phyloP scores from a whole-genome alignment of 805 yeast species.

The Ogataea angusta region DNA sequence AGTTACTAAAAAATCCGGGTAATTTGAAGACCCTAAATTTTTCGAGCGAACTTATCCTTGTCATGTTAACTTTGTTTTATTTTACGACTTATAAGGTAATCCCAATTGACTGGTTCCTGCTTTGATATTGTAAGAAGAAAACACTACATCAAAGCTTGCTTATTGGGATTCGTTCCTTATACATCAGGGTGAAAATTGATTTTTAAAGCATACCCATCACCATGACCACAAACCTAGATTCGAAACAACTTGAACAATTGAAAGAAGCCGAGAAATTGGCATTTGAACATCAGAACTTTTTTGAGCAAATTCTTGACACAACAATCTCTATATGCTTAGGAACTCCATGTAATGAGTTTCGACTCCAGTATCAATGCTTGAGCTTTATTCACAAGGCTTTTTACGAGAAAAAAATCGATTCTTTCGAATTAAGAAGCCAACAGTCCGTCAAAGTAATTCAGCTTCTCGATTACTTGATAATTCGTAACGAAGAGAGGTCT shows the following conservation, averaged over 20 bases:
- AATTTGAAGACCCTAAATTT: no score
- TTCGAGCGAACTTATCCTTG: no score
- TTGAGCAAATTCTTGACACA: constrained; percentile 21
- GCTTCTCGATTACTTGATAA: constrained; percentile 22
- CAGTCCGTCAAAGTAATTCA: constrained; percentile 22
- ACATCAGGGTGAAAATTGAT: no score
- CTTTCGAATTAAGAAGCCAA: constrained; percentile 20
- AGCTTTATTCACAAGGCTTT: constrained; percentile 27
- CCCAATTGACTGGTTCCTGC: no score
- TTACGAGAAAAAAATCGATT: constrained; percentile 19
- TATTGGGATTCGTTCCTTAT: no score
- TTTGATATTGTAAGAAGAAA: no score
- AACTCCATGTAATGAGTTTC: constrained; percentile 13
- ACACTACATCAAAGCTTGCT: no score
- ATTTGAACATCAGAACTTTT: constrained; percentile 19
- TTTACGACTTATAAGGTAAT: no score
- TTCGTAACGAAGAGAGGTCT: constrained; percentile 18
- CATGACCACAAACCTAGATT: constrained; percentile 15
- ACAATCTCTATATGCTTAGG: constrained; percentile 22
- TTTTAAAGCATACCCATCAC: no score
- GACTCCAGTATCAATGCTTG: constrained; percentile 24
- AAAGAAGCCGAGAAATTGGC: constrained; percentile 23
- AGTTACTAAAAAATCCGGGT: not conserved
- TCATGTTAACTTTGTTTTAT: no score
- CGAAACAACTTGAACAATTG: constrained; percentile 18